Conservation (phyloP, 257 asterid genomes). For the Orobanche coerulescens region DNA sequence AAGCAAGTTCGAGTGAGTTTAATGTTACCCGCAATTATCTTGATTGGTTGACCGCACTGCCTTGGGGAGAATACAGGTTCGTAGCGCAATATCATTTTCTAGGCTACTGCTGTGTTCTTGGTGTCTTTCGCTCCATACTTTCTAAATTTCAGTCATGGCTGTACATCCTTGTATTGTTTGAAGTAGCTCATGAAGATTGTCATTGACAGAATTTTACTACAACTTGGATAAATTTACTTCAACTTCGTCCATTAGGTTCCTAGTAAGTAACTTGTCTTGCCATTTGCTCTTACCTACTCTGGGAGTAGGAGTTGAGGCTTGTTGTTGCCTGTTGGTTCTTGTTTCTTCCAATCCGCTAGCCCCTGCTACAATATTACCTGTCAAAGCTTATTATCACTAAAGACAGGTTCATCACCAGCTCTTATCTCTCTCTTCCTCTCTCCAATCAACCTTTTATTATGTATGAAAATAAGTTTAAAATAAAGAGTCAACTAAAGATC, state of each 20-base stretch:
- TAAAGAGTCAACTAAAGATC: too few relatives aligned
- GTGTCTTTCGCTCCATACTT: neutral
- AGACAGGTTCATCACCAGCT: too few relatives aligned
- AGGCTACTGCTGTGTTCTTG: neutral
- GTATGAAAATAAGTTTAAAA: too few relatives aligned
- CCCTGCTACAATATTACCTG: too few relatives aligned
- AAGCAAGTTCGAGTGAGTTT: conserved; percentile 99
- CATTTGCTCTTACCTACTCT: too few relatives aligned
- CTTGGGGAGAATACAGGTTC: conserved; percentile 99
- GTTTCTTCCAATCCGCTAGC: too few relatives aligned
- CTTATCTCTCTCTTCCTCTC: too few relatives aligned
- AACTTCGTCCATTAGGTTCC: too few relatives aligned
- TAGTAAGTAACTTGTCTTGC: too few relatives aligned
- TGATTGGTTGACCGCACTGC: conserved; percentile 98
- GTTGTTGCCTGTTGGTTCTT: neutral
- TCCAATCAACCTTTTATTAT: too few relatives aligned
- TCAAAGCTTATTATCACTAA: too few relatives aligned
- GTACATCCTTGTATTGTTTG: conserved; percentile 10
- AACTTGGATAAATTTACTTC: too few relatives aligned
- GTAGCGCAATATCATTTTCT: conserved; percentile 17
- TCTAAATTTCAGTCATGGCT: neutral
- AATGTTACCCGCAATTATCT: conserved; percentile 96
- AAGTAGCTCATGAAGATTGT: neutral
- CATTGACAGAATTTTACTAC: neutral
- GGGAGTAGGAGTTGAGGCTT: neutral